Evolutionary conservation across 345 rosid species (phyloP), one percentile per base, ranked within the genome.

Genomic region (Hibiscus syriacus): DNA sequence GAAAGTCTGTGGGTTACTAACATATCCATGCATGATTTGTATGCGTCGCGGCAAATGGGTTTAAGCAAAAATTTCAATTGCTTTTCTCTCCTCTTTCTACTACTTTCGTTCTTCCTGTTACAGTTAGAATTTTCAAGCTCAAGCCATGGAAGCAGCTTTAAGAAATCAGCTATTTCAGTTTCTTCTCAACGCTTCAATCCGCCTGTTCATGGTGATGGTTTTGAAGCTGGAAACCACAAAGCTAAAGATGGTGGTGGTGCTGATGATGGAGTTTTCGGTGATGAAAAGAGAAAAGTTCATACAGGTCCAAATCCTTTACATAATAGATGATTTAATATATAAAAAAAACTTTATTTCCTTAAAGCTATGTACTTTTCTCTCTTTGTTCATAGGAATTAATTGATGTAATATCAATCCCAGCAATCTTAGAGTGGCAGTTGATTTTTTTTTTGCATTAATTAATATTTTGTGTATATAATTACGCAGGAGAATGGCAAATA

Each of bases 231-330:
- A 38, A 36, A 38, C 12, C 48, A 34, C 14, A n/a, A n/a, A n/a
- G n/a, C n/a, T n/a, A n/a, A n/a, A n/a, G n/a, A n/a, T n/a, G n/a
- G n/a, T n/a, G n/a, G n/a, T n/a, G 73, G 49, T 14, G 73, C 23
- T 30, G 25, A 19, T 4, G 5, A 59, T 58, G 46, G n/a, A 48
- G 22, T 20, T 59, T 59, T 59, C 34, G 59, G 32, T 59, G 73
- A 70, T 70, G 73, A 60, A 60, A 70, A 70, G 50, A 70, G 73
- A 59, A 70, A 59, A 59, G 19, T 70, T 53, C 58, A 32, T 3
- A 70, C 73, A 58, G 73, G 73, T 59, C 73, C 73, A 59, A 70
- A 70, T 70, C 73, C 73, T 59, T 58, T 70, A 41, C 73, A 70
- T 23, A 70, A 70, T 60, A 59, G 67, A 59, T 70, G n/a, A n/a